Conservation (phyloP, 495 filamentous ascomycete species). For the Neurospora intermedia region DNA sequence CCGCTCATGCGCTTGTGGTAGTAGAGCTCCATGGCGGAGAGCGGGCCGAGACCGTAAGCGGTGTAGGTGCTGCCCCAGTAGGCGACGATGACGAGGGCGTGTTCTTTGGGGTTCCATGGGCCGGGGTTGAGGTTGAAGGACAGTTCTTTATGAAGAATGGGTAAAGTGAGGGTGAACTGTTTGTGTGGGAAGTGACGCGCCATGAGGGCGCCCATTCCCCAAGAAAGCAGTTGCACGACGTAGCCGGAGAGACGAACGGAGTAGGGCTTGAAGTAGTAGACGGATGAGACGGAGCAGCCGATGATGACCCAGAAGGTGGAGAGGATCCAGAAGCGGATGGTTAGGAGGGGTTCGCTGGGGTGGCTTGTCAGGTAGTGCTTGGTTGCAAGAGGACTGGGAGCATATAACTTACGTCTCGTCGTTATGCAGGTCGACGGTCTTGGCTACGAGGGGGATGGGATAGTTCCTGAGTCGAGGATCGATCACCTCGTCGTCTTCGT, state of each 20-base stretch:
- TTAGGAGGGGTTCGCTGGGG: neutral
- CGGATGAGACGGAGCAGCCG: neutral
- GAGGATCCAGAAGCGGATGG: neutral
- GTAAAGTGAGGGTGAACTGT: neutral
- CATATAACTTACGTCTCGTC: neutral
- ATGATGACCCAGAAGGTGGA: neutral
- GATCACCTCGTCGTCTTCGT: constrained; percentile 8
- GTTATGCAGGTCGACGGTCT: constrained; percentile 9
- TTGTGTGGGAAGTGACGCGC: neutral
- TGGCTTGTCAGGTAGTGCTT: too few species aligned
- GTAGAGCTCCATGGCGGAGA: neutral
- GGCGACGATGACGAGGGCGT: neutral
- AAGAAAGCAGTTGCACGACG: neutral
- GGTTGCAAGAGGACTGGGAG: neutral
- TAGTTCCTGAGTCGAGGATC: constrained; percentile 10
- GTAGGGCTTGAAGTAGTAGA: neutral
- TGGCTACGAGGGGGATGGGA: constrained; percentile 10
- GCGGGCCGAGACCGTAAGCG: neutral
- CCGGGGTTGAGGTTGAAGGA: neutral
- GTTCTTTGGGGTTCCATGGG: neutral
- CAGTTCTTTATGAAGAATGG: neutral
- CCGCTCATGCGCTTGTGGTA: neutral
- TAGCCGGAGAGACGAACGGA: neutral
- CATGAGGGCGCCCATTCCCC: neutral
- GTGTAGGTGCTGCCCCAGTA: neutral